A percentile compares a stretch with the other conserved stretches of the same genome.
These are phyloP conservation scores for Sporopachydermia lactativora DNA, from an alignment of 805 yeast species.

Conservation along the genomic window DNA sequence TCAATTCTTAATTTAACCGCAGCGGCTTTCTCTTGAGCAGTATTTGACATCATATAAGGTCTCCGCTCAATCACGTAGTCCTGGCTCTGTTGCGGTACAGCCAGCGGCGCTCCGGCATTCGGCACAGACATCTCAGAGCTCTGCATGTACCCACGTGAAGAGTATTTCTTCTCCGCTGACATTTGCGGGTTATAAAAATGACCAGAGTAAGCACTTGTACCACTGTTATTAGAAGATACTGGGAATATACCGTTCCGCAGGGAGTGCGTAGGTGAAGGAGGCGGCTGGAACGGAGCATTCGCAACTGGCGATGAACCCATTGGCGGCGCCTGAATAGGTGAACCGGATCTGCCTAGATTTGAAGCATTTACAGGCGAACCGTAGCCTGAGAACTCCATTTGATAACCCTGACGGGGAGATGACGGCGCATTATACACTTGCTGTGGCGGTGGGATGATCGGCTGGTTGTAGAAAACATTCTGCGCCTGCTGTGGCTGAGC, in stretches of 20 bases:
- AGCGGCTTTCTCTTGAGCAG: conserved; percentile 71
- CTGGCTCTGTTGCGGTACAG: conserved; percentile 7
- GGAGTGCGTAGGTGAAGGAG: conserved; percentile 1
- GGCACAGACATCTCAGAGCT: background rate
- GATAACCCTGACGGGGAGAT: background rate
- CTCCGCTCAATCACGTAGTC: conserved; percentile 64
- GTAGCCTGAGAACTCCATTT: background rate
- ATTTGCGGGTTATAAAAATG: conserved; percentile 4
- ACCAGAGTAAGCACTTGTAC: background rate
- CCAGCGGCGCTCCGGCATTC: background rate
- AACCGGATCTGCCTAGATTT: background rate
- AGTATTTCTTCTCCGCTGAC: background rate
- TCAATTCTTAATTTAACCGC: conserved; percentile 72
- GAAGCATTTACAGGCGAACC: background rate
- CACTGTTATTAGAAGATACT: conserved; percentile 5
- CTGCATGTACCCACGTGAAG: background rate
- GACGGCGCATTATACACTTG: conserved; percentile 1
- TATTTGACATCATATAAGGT: conserved; percentile 62
- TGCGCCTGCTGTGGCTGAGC: conserved; percentile 11
- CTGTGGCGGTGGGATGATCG: conserved; percentile 15
- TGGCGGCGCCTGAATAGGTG: background rate
- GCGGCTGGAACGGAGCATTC: background rate
- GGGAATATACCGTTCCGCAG: conserved; percentile 2
- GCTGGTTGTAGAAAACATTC: conserved; percentile 12
- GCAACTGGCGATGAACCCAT: background rate